Conservation (phyloP, 306 rosid genomes). For the Prunus campanulata region DNA sequence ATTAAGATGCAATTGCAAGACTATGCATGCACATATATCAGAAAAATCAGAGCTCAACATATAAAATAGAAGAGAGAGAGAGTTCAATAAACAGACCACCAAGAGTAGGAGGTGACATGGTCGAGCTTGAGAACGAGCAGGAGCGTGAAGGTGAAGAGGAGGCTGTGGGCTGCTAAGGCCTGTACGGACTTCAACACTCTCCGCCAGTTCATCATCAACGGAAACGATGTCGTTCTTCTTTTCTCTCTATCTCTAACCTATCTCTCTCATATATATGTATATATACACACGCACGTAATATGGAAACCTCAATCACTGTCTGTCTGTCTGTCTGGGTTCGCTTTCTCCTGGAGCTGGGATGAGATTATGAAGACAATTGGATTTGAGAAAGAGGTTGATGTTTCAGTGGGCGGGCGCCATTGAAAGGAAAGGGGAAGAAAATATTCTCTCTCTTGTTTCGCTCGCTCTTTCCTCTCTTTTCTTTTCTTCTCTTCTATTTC, state of each 20-base stretch:
- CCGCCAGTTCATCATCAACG: constrained; percentile 69
- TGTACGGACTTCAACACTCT: constrained; percentile 91
- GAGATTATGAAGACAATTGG: no score
- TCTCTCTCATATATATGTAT: no score
- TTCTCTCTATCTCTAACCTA: no score
- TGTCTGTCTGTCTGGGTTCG: no score
- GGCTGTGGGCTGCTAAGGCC: constrained; percentile 74
- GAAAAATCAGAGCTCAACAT: background rate
- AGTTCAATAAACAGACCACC: constrained; percentile 70
- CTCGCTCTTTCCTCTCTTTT: background rate
- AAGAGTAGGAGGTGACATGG: constrained; percentile 57
- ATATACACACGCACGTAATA: no score
- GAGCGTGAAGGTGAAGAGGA: constrained; percentile 76
- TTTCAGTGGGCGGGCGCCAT: constrained; percentile 15
- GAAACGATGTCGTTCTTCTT: constrained; percentile 7
- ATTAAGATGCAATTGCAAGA: constrained; percentile 10
- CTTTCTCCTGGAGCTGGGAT: background rate
- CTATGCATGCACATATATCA: background rate
- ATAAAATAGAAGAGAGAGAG: background rate
- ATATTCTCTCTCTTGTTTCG: background rate
- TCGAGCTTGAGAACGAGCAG: constrained; percentile 93
- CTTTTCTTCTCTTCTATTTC: background rate
- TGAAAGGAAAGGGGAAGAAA: background rate
- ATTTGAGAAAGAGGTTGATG: background rate
- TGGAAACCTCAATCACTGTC: no score